These are phyloP conservation scores for Pseudohalonectria lignicola DNA, from an alignment of 2,329 filamentous ascomycete species.

Conservation along the genomic window DNA sequence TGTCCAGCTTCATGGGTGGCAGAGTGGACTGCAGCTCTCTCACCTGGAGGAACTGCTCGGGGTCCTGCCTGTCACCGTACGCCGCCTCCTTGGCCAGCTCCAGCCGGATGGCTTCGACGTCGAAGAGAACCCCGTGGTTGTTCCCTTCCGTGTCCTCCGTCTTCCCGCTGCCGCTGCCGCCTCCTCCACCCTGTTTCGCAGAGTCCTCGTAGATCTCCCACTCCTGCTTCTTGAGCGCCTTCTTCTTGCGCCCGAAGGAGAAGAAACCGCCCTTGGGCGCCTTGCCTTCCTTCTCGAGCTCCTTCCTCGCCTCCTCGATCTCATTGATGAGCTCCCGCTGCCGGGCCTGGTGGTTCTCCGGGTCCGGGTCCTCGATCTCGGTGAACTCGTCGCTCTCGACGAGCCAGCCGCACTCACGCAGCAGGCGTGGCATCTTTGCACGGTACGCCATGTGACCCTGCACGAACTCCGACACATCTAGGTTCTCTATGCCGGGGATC, in stretches of 20 bases:
- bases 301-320: slow-evolving; percentile 85
- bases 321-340: slow-evolving; percentile 93
- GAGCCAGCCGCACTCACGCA: slow-evolving; percentile 81
- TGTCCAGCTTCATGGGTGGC: slow-evolving; percentile 75
- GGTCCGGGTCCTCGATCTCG: slow-evolving; percentile 95
- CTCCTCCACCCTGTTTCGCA: slow-evolving; percentile 20
- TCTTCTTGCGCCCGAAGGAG: slow-evolving; percentile 76
- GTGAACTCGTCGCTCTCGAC: slow-evolving; percentile 90
- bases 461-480: slow-evolving; percentile 77
- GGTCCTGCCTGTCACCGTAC: slow-evolving; percentile 12
- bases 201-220: slow-evolving; percentile 90
- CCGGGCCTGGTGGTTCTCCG: slow-evolving; percentile 77
- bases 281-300: slow-evolving; percentile 70
- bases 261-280: slow-evolving; percentile 49
- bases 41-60: slow-evolving; percentile 40
- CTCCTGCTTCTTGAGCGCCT: slow-evolving; percentile 61
- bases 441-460: slow-evolving; percentile 96
- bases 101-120: slow-evolving; percentile 86
- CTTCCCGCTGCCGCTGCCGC: slow-evolving; percentile 14
- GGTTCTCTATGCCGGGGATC: slow-evolving; percentile 76
- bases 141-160: slow-evolving; percentile 37
- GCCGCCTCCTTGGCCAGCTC: slow-evolving; percentile 64
- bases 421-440: slow-evolving; percentile 75
- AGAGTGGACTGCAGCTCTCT: slow-evolving; percentile 80
- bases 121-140: slow-evolving; percentile 68